Base-by-base conservation (phyloP, 2,329 filamentous ascomycete genomes). In the Dothistroma septosporum region DNA sequence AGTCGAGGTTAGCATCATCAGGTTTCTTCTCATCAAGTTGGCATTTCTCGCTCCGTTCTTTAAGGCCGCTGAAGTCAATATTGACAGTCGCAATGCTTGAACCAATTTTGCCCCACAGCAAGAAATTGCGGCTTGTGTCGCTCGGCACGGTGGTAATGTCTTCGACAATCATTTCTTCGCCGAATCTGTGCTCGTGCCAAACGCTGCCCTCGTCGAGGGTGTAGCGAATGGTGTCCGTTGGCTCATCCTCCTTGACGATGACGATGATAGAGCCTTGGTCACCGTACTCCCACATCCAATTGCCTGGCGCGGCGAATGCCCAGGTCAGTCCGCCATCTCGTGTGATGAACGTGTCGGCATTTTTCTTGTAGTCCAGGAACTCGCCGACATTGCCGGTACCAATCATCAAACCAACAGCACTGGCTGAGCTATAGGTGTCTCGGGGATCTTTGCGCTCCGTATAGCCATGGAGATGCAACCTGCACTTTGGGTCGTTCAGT, bases 241-340 rank as follows among this genome's bases (percentile, higher is more conserved):
- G 81, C 56, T 82, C 83, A 14, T 83, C 81, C 60, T 91, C 86
- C 70, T 89, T 85, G 22, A 93, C 92, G 53, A 99, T 87, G 47
- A 96, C 91, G 63, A 97, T 86, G 69, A 97, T 88, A 6, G 91
- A 94, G 31, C 94, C 94, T 74, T 96, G 91, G 69, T 99, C 95
- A 61, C 94, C 95, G 73, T 91, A 96, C 71, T 96, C 91, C 91
- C 92, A 99, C 70, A 89, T 88, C 81, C 92, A 96, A 37, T 83
- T 84, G 6, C 94, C 95, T 76, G 95, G 92, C 77, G 90, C 93
- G 63, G 93, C 86, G 61, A 87, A 85, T 65, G 83, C 87, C 94
- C 94, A 99, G 44, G 80, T 90, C 55, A 97, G 83, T 58, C 95
- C 95, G n/a, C 89, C 94, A 73, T 99, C 92, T 0, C 83, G 83